Conservation (phyloP, 176 grass and related monocot species). For the Luzula sylvatica region DNA sequence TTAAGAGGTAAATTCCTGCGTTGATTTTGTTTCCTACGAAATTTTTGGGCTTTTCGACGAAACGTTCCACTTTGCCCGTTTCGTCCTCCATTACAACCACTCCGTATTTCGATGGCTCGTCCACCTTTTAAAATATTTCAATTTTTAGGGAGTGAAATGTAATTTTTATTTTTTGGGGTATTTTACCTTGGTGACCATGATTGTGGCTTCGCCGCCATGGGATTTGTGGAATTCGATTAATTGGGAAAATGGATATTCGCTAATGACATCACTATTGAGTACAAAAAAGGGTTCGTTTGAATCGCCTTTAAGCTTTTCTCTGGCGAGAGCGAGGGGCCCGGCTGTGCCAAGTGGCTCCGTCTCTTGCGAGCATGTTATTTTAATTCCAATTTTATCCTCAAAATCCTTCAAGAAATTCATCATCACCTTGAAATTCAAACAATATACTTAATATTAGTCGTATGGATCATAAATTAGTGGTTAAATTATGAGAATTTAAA, state of each 20-base stretch:
- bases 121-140: conserved; percentile 39
- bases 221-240: conserved; percentile 77
- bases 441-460: conserved; percentile 8
- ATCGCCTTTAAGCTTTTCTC: conserved; percentile 71
- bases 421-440: too few species aligned
- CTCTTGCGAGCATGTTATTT: conserved; percentile 95
- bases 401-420: conserved; percentile 94
- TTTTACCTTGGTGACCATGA: conserved; percentile 90
- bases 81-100: conserved; percentile 86
- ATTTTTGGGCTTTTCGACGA: conserved; percentile 88
- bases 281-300: conserved; percentile 86
- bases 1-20: conserved; percentile 90
- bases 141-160: too few species aligned
- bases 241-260: conserved; percentile 83
- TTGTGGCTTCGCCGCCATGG: conserved; percentile 76
- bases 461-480: not conserved
- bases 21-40: conserved; percentile 99
- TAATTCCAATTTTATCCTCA: conserved; percentile 77
- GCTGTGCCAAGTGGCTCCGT: conserved; percentile 85
- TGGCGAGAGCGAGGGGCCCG: conserved; percentile 82
- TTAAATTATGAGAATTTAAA: not conserved
- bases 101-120: conserved; percentile 92
- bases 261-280: conserved; percentile 87
- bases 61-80: conserved; percentile 63
- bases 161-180: not conserved